A percentile compares a stretch with the other conserved stretches of the same genome.
phyloP scores from a whole-genome alignment of 2,329 filamentous ascomycete species.

The Blastomyces parvus region DNA sequence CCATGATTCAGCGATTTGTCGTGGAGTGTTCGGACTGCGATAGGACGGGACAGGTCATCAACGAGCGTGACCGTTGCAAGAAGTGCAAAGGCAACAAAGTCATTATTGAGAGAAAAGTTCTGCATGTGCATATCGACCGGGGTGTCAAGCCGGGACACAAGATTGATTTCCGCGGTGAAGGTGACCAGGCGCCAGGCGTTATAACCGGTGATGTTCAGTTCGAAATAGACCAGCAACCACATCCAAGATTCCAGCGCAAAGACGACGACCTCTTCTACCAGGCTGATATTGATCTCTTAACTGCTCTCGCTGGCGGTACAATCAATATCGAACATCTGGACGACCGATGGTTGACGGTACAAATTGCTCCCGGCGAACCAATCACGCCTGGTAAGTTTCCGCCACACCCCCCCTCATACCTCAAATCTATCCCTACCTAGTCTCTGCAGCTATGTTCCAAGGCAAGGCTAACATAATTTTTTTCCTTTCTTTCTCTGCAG shows the following conservation, averaged over 20 bases:
- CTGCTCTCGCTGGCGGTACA: slow-evolving; percentile 80
- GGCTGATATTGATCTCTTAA: slow-evolving; percentile 90
- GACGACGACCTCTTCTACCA: slow-evolving; percentile 94
- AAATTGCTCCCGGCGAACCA: slow-evolving; percentile 87
- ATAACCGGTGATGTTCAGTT: slow-evolving; percentile 95
- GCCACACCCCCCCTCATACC: slow-evolving; percentile 14
- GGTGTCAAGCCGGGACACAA: slow-evolving; percentile 91
- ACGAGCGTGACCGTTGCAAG: slow-evolving; percentile 97
- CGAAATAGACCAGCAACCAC: slow-evolving; percentile 99
- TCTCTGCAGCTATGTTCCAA: background rate
- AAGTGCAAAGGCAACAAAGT: slow-evolving; percentile 96
- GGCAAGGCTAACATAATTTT: slow-evolving; percentile 7
- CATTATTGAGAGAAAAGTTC: slow-evolving; percentile 89
- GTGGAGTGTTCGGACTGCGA: slow-evolving; percentile 97
- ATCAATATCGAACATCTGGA: slow-evolving; percentile 95
- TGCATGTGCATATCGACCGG: slow-evolving; percentile 94
- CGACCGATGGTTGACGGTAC: slow-evolving; percentile 89
- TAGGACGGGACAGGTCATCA: slow-evolving; percentile 92
- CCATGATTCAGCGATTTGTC: slow-evolving; percentile 99
- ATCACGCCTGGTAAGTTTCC: slow-evolving; percentile 72
- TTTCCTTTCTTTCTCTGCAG: slow-evolving; percentile 40
- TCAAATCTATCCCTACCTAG: background rate
- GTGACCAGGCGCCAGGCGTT: slow-evolving; percentile 88
- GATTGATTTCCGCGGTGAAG: slow-evolving; percentile 94
- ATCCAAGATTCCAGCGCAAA: slow-evolving; percentile 86